A percentile compares a stretch with the other conserved stretches of the same genome.
Conservation (phyloP, 164 flowering plant species). For the Chimonanthus praecox region DNA sequence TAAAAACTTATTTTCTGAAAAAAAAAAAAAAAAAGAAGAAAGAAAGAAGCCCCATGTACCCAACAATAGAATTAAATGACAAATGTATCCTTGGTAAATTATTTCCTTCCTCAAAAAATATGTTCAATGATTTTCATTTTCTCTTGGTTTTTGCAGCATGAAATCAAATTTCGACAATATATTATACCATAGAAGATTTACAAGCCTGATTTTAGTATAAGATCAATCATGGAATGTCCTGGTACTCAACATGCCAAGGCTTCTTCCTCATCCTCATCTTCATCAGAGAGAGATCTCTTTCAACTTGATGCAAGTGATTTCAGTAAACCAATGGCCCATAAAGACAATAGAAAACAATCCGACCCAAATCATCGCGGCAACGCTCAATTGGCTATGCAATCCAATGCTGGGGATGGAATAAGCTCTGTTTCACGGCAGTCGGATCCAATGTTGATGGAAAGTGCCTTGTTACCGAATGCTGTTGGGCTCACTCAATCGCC, state of each 20-base stretch:
- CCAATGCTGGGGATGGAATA: neutral
- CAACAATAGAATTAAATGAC: no score
- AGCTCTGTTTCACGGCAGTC: neutral
- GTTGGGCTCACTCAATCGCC: conserved; percentile 27
- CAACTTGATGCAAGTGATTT: conserved; percentile 14
- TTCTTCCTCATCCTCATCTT: conserved; percentile 20
- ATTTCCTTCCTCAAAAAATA: neutral
- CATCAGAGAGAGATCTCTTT: conserved; percentile 34
- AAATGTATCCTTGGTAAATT: neutral
- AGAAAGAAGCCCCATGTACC: no score
- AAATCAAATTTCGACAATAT: neutral
- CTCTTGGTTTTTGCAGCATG: neutral
- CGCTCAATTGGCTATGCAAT: conserved; percentile 6
- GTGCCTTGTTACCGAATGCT: neutral
- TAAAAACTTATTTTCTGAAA: neutral
- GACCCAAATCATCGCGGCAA: neutral
- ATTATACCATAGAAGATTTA: neutral
- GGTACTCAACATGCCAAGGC: neutral
- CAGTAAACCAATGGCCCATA: neutral
- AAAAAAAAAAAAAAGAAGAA: no score
- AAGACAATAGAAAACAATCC: neutral
- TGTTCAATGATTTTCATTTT: neutral
- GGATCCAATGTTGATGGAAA: neutral
- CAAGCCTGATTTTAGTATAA: neutral
- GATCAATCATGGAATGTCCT: neutral